Base-by-base conservation (phyloP, 1,284 basidiomycete species). In the Termitomyces sp. region DNA sequence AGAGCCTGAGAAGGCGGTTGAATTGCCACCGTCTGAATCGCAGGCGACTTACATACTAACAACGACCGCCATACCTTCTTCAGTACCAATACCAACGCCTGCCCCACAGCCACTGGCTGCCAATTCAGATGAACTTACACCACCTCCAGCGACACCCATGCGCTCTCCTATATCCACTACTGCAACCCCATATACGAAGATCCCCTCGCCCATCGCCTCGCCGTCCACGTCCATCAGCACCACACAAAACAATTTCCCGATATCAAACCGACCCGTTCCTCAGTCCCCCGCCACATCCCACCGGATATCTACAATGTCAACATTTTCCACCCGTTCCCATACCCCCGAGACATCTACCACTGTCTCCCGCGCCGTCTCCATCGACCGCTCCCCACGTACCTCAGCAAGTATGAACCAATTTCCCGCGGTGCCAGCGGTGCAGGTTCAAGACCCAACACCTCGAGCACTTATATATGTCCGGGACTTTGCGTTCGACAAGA, bases 211-310 rank as follows among this genome's bases (percentile, higher is more conserved):
- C 55, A n/a, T 40, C 10, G 2, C 33, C 0, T 38, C 26, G 4
- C n/a, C 9, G 30, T 41, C 45, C 21, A 10, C 21, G 28, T 30
- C 28, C 28, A 30, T 7, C 28, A 30, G 28, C 48, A 40, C 30
- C 48, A 2, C 31, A 46, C 21, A 38, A 39, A 3, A 12, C 58
- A 19, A 52, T 50, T 4, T 65, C 0, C 74, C 82, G 46, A 74
- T 75, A 0, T 79, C 82, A 2, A 81, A 76, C 3, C 78, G 85
- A 8, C 84, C 82, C 15, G 85, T 86, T 0, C 86, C 86, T 0
- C 82, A 80, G 1, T 86, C 84, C 1, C 85, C 84, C 9, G 80
- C 75, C 4, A 63, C 76, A 9, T 85, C 84, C 0, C 76, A 84
- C 21, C 79, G 82, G 8, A 65, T 78, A 2, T 83, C 81, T 1